These are phyloP conservation scores for Colletotrichum lini DNA, from an alignment of 2,329 filamentous ascomycete species.

Conservation along the genomic window DNA sequence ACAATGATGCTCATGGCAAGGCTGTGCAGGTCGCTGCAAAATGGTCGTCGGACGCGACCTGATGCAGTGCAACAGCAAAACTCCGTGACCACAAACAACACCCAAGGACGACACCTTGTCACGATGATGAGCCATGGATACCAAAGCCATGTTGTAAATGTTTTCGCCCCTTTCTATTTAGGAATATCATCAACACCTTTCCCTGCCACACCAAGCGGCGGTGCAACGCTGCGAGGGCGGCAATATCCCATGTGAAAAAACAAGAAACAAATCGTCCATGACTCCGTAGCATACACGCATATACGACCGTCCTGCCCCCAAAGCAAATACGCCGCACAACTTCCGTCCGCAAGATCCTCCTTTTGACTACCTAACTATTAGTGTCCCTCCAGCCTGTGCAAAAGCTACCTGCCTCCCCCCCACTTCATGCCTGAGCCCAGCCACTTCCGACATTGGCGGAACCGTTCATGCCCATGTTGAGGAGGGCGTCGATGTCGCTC, in stretches of 20 bases:
- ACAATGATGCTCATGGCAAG: too few species aligned
- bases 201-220: conserved; percentile 1
- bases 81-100: too few species aligned
- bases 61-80: too few species aligned
- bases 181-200: conserved; percentile 23
- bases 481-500: conserved; percentile 72
- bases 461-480: conserved; percentile 57
- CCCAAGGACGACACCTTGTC: too few species aligned
- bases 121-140: not conserved
- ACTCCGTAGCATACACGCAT: conserved; percentile 37
- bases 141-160: too few species aligned
- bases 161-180: not conserved
- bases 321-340: not conserved
- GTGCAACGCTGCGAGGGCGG: conserved; percentile 23
- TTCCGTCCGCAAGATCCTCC: not conserved
- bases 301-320: not conserved
- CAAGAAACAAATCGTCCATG: conserved; percentile 6
- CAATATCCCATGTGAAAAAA: not conserved
- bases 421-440: conserved; percentile 28
- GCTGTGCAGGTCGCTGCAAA: too few species aligned
- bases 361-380: not conserved
- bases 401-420: not conserved
- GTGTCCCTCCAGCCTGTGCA: not conserved
- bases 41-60: too few species aligned
- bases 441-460: not conserved